Evolutionary conservation across 73 alveolate genomes (phyloP), one percentile per base, ranked within the genome.

Genomic region (Durusdinium trenchii): DNA sequence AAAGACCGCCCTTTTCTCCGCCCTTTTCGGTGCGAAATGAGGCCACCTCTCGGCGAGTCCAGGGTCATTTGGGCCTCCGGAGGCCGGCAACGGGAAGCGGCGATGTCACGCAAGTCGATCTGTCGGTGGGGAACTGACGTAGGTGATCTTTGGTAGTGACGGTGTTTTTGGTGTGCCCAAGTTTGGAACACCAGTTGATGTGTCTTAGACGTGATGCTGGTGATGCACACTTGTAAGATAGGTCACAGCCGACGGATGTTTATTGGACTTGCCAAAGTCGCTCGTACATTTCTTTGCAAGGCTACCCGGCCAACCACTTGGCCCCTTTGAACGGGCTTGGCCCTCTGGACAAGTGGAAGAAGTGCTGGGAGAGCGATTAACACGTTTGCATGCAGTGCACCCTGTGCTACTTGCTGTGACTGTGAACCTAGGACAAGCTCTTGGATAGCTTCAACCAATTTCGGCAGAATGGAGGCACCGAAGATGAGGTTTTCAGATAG

Each of bases 371-470:
- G n/a, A n/a, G n/a, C n/a, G n/a, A n/a, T n/a, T n/a, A n/a, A n/a
- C n/a, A n/a, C n/a, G n/a, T n/a, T 23, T 60, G 73, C n/a, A 60
- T 0, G 73, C 73, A 60, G 30, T 60, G 84, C 84, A 73, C 26
- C 14, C 30, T 47, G 35, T n/a, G n/a, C n/a, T n/a, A n/a, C n/a
- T n/a, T n/a, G n/a, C n/a, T n/a, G n/a, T n/a, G n/a, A n/a, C n/a
- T n/a, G n/a, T n/a, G n/a, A n/a, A n/a, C 91, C 36, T 10, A 84
- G 94, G 94, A 84, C 94, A 84, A 84, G 51, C n/a, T 84, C 38
- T 89, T 89, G 96, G 96, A 89, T 48, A 89, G 96, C 51, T 89
- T 89, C 96, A 89, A 89, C 50, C 96, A 89, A 69, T 89, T 89
- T 40, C 96, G 96, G 42, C 96, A 89, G 71, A 61, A 67, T 46